phyloP scores from a whole-genome alignment of 192 early-diverging fungal species.

The Allomyces arbusculus region DNA sequence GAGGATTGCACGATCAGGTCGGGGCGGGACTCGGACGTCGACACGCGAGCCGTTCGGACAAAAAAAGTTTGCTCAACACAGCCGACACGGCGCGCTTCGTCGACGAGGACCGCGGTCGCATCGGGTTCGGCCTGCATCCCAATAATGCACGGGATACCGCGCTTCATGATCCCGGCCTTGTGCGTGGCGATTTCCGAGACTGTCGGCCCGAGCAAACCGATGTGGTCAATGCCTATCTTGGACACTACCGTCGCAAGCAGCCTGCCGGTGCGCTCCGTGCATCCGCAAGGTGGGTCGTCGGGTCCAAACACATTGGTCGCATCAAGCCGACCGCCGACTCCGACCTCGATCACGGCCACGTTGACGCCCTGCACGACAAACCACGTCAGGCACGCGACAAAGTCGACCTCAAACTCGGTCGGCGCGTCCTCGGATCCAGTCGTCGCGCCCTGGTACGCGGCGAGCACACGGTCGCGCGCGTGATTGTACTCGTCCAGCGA shows the following conservation, averaged over 20 bases:
- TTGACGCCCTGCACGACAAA: conserved; percentile 38
- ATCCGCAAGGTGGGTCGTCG: background rate
- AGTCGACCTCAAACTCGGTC: background rate
- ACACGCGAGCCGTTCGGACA: too few relatives aligned
- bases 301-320: conserved; percentile 56
- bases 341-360: conserved; percentile 63
- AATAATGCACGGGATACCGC: conserved; percentile 16
- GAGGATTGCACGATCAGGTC: too few relatives aligned
- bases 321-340: conserved; percentile 53
- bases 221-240: conserved; percentile 52
- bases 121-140: conserved; percentile 29
- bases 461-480: conserved; percentile 16
- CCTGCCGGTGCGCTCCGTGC: conserved; percentile 5
- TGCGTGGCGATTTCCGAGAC: conserved; percentile 46
- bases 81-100: too few relatives aligned
- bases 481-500: conserved; percentile 13
- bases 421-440: conserved; percentile 29
- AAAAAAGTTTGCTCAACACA: too few relatives aligned
- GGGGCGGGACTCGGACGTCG: too few relatives aligned
- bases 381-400: conserved; percentile 25
- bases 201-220: conserved; percentile 44
- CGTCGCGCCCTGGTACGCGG: conserved; percentile 6
- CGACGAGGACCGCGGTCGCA: conserved; percentile 4
- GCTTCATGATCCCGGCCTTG: conserved; percentile 63
- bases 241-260: conserved; percentile 32